Conservation (phyloP, 2,329 filamentous ascomycete genomes). For the Blastomyces parvus region DNA sequence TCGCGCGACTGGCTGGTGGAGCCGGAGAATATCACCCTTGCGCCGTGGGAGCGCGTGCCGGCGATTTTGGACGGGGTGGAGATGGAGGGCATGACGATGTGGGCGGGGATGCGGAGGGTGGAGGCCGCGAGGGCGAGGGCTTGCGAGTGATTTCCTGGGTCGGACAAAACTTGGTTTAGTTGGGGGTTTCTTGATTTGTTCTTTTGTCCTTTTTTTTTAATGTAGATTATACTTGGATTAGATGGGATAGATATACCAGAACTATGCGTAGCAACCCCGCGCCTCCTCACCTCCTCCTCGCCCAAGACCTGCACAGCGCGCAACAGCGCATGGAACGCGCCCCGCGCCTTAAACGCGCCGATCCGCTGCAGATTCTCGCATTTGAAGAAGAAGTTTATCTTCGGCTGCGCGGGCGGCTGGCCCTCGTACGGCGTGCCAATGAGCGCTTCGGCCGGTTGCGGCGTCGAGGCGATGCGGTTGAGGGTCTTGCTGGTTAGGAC, state of each 20-base stretch:
- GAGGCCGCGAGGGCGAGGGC: slow-evolving; percentile 77
- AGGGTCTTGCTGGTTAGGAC: slow-evolving; percentile 72
- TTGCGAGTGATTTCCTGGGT: slow-evolving; percentile 81
- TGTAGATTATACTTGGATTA: too few relatives aligned
- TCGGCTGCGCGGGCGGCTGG: slow-evolving; percentile 51
- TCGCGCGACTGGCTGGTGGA: slow-evolving; percentile 73
- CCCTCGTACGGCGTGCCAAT: slow-evolving; percentile 50
- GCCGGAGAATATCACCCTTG: slow-evolving; percentile 70
- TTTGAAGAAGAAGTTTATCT: slow-evolving; percentile 78
- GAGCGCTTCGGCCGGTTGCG: slow-evolving; percentile 48
- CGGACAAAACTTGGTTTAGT: too few relatives aligned
- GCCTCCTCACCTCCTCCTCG: slow-evolving; percentile 51
- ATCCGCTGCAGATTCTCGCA: slow-evolving; percentile 87
- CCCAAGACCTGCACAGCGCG: slow-evolving; percentile 55
- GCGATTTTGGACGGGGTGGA: slow-evolving; percentile 78
- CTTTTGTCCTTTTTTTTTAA: too few relatives aligned
- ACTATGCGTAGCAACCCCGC: slow-evolving; percentile 81
- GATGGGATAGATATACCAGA: slow-evolving; percentile 61
- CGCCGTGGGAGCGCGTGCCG: slow-evolving; percentile 68
- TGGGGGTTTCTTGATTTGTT: too few relatives aligned
- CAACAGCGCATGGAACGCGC: slow-evolving; percentile 77
- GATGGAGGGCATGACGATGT: slow-evolving; percentile 90
- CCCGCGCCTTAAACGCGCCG: slow-evolving; percentile 86
- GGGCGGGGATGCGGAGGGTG: slow-evolving; percentile 62
- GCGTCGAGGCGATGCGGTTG: slow-evolving; percentile 61